A percentile compares a stretch with the other conserved stretches of the same genome.
phyloP scores from a whole-genome alignment of 2,329 filamentous ascomycete genomes.

The Colletotrichum phormii region DNA sequence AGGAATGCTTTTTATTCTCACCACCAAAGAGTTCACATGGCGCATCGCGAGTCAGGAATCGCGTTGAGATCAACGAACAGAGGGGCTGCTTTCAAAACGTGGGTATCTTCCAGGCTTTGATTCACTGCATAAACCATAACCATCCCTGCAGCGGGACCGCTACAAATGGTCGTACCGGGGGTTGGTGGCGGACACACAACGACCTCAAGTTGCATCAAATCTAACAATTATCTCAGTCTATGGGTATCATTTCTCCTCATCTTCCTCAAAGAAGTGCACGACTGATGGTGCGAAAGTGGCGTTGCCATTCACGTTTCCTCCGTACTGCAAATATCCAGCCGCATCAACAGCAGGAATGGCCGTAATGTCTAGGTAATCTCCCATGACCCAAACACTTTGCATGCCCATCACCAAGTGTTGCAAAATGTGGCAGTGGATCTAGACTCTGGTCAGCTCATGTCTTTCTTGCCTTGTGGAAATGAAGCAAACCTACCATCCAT shows the following conservation, averaged over 20 bases:
- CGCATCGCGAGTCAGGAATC: neutral
- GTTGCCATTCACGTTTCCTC: constrained; percentile 59
- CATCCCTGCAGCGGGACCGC: neutral
- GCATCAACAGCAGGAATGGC: constrained; percentile 46
- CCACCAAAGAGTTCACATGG: neutral
- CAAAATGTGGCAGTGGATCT: constrained; percentile 68
- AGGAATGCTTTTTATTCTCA: neutral
- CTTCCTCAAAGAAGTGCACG: constrained; percentile 26
- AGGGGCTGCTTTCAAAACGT: neutral
- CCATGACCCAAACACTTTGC: constrained; percentile 44
- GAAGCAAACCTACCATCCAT: constrained; percentile 58
- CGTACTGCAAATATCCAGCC: constrained; percentile 55
- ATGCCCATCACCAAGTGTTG: constrained; percentile 69
- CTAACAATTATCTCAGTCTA: neutral
- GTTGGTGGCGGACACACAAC: neutral
- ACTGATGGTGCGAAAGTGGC: constrained; percentile 36
- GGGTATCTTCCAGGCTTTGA: neutral
- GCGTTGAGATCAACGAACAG: neutral
- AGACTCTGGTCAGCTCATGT: neutral
- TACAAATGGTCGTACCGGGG: neutral
- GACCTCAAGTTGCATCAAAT: neutral
- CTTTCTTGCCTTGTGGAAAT: neutral
- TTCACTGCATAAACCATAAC: neutral
- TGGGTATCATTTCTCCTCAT: neutral
- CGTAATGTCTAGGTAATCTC: constrained; percentile 39